Evolutionary conservation across 768 basidiomycete species (phyloP).

Genomic region (Mrakia gelida): DNA sequence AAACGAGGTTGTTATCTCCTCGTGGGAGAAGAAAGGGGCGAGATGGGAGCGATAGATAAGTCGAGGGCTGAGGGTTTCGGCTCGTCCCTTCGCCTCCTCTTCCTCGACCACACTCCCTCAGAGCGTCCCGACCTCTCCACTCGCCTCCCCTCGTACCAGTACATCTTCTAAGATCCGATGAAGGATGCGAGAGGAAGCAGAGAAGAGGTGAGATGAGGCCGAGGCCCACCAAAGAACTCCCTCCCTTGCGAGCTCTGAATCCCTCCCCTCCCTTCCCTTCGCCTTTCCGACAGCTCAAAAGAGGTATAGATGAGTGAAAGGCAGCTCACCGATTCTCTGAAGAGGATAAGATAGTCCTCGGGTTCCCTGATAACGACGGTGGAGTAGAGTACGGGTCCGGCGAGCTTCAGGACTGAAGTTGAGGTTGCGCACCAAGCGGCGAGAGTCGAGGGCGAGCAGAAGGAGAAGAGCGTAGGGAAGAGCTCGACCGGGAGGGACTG

Average conservation of each 20-base stretch:
- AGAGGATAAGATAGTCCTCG: not conserved
- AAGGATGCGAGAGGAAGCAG: too few species aligned
- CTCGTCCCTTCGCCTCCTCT: not conserved
- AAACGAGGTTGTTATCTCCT: too few species aligned
- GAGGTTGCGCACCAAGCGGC: not conserved
- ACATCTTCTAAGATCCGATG: too few species aligned
- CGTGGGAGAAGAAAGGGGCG: not conserved
- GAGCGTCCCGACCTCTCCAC: too few species aligned
- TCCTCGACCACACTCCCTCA: not conserved
- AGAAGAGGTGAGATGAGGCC: too few species aligned
- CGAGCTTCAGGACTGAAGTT: not conserved
- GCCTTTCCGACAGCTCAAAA: not conserved
- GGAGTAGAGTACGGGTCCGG: not conserved
- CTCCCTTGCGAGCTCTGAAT: not conserved
- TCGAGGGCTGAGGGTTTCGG: not conserved
- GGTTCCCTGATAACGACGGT: not conserved
- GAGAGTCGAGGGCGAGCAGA: not conserved
- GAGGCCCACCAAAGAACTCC: too few species aligned
- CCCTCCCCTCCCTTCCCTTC: not conserved
- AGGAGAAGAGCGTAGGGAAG: conserved; percentile 1
- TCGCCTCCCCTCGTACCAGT: too few species aligned
- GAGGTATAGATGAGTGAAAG: not conserved
- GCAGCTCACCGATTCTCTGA: not conserved
- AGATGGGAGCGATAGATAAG: not conserved
- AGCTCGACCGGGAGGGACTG: not conserved